Conservation (phyloP, 2,329 filamentous ascomycete species). For the Neoascochyta sp. region DNA sequence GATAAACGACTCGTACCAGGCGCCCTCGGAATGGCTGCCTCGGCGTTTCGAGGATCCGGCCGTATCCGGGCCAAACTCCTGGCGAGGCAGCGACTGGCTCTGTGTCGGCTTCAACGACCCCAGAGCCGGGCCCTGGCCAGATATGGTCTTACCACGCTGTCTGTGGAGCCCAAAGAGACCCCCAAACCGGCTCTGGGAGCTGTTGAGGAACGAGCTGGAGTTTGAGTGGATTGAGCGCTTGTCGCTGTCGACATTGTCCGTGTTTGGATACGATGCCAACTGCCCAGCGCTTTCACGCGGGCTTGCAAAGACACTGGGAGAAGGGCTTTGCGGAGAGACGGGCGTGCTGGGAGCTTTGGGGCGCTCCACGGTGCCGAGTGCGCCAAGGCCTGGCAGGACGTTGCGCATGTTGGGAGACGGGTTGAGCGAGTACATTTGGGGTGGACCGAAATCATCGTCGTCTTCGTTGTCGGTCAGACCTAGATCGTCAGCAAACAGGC, state of each 20-base stretch:
- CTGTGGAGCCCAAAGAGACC: constrained; percentile 59
- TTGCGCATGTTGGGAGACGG: constrained; percentile 31
- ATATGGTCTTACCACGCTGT: constrained; percentile 57
- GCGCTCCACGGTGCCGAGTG: constrained; percentile 35
- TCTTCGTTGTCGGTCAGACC: constrained; percentile 44
- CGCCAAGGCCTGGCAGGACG: constrained; percentile 42
- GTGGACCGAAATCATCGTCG: constrained; percentile 27
- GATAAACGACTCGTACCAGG: constrained; percentile 53
- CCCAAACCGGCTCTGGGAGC: constrained; percentile 53
- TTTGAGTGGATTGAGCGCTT: constrained; percentile 45
- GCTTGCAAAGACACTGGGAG: constrained; percentile 47
- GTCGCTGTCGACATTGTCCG: constrained; percentile 45
- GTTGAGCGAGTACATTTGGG: constrained; percentile 21
- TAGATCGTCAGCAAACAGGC: constrained; percentile 61
- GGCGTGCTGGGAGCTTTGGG: constrained; percentile 43
- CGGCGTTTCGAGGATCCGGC: constrained; percentile 51
- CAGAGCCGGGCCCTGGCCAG: constrained; percentile 60
- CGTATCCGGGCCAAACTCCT: constrained; percentile 49
- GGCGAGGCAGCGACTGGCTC: constrained; percentile 71
- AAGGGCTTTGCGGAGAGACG: constrained; percentile 41
- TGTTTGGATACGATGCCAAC: constrained; percentile 38
- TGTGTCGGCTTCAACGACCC: constrained; percentile 68
- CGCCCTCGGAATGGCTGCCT: constrained; percentile 53
- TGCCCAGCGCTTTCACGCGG: constrained; percentile 47
- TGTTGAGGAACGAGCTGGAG: constrained; percentile 49